Base-by-base conservation (phyloP, 169 alveolate species). In the Plasmodium malariae region DNA sequence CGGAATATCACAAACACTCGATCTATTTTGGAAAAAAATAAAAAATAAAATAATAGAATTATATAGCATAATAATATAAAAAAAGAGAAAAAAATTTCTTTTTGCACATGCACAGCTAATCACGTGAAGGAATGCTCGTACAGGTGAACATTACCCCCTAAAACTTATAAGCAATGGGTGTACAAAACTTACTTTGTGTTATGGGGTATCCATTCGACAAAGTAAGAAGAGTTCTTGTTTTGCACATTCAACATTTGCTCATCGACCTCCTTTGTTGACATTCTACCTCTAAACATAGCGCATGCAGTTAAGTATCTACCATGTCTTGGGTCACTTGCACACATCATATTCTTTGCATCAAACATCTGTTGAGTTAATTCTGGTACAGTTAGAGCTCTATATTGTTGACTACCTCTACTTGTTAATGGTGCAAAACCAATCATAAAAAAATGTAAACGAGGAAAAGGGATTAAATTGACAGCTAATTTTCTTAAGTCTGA, bases 181-280 rank as follows among this genome's bases (percentile, higher is more conserved):
- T 0, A 68, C 1, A 68, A 48, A 19, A 34, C 57, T 26, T 72
- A 73, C 94, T 96, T 96, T 92, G 98, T 98, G 96, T 98, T 98
- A 96, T 98, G 98, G 62, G 99, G 99, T 93, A 98, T 98, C 99
- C 99, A 98, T 95, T 98, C 99, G 63, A 98, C 99, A 93, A 98
- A 98, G 96, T 97, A 98, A 68, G 99, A 96, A 65, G 99, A 96
- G 97, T 98, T 98, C 96, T 98, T 98, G 96, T 98, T 97, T 96
- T 98, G 98, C 30, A 99, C 99, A 89, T 97, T 97, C 45, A 97
- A 95, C 99, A 99, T 99, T 94, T 99, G 99, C 94, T 98, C 99
- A 80, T 99, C 99, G 59, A 99, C 99, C 93, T 98, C 99, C 94
- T 98, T 98, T 80, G 99, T 98, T 87, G 99, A 97, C 99, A 99